phyloP scores from a whole-genome alignment of 768 basidiomycete genomes.

The Astraeus odoratus region DNA sequence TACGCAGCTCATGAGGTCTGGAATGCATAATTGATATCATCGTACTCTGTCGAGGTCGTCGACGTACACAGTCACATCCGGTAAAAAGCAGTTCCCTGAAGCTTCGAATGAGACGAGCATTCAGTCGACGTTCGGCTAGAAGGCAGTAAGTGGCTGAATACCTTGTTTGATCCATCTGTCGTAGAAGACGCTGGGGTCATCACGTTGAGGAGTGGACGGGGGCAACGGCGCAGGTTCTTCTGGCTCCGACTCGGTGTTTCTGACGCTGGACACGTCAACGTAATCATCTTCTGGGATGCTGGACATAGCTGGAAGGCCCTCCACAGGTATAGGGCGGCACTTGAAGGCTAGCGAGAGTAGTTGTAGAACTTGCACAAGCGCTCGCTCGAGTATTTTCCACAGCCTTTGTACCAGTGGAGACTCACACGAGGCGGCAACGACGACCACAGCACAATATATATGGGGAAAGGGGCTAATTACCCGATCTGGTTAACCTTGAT shows the following conservation, averaged over 20 bases:
- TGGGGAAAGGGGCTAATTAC: neutral
- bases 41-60: slow-evolving; percentile 2
- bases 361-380: too few relatives aligned
- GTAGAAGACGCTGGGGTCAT: slow-evolving; percentile 36
- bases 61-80: slow-evolving; percentile 41
- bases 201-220: neutral
- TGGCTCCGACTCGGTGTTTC: neutral
- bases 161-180: slow-evolving; percentile 47
- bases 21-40: neutral
- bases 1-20: slow-evolving; percentile 43
- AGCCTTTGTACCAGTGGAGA: too few relatives aligned
- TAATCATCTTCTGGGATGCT: slow-evolving; percentile 15
- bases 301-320: too few relatives aligned
- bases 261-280: slow-evolving; percentile 14
- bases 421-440: too few relatives aligned
- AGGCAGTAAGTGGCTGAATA: slow-evolving; percentile 19
- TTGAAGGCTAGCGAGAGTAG: too few relatives aligned
- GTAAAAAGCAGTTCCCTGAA: slow-evolving; percentile 44
- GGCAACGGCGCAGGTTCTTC: neutral
- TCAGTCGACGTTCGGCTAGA: neutral
- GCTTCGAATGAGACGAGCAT: slow-evolving; percentile 30
- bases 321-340: too few relatives aligned
- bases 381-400: too few relatives aligned
- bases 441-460: too few relatives aligned
- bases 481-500: too few relatives aligned